Evolutionary conservation across 2,329 filamentous ascomycete species (phyloP).

Genomic region (Trichoderma sp.): DNA sequence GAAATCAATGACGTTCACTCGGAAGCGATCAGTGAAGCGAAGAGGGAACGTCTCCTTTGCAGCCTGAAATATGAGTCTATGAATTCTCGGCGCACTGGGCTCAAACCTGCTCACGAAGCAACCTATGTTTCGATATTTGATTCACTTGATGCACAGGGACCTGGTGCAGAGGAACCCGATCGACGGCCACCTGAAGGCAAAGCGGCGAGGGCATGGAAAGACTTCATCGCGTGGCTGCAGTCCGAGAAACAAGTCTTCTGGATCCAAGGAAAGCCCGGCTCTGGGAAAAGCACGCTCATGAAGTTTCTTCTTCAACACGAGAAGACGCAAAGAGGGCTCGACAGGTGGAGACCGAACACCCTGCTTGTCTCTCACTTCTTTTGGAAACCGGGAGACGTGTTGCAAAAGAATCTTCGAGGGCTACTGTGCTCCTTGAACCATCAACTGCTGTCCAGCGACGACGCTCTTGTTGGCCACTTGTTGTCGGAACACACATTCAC

Average conservation of each 20-base stretch:
- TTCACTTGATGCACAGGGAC: not conserved
- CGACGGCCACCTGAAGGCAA: too few relatives aligned
- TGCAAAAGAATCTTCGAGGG: not conserved
- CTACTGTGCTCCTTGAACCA: not conserved
- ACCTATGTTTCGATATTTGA: not conserved
- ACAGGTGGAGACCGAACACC: not conserved
- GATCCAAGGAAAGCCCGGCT: not conserved
- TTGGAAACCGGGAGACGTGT: not conserved
- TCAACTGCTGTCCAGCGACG: not conserved
- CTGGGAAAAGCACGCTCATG: conserved; percentile 1
- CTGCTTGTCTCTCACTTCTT: not conserved
- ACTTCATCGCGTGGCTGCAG: not conserved
- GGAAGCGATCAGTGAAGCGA: not conserved
- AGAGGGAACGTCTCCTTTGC: not conserved
- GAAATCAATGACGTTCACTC: not conserved
- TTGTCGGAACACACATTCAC: not conserved
- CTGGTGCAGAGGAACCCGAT: too few relatives aligned
- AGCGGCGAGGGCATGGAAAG: not conserved
- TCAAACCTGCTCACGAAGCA: not conserved
- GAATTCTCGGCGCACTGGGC: not conserved
- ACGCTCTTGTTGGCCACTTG: not conserved
- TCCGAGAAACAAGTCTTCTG: not conserved
- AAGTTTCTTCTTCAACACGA: not conserved
- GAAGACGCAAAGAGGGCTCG: not conserved
- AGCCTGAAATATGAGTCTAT: not conserved